phyloP scores from a whole-genome alignment of 305 asterid genomes.

The Plantago rigida region DNA sequence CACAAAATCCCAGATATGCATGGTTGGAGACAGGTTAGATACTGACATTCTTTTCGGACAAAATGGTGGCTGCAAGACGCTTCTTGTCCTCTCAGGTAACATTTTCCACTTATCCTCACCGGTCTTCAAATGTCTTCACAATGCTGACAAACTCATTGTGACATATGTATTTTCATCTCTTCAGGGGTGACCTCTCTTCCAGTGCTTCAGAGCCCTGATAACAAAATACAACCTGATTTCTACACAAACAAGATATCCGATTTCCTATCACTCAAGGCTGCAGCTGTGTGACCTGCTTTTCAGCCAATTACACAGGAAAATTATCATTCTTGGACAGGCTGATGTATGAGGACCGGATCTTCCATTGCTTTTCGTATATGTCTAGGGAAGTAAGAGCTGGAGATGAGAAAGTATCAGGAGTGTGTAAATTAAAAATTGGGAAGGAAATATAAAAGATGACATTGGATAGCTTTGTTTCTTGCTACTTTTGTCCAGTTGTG shows the following conservation, averaged over 20 bases:
- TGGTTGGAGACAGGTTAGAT: slow-evolving; percentile 54
- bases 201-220: slow-evolving; percentile 49
- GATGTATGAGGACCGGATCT: not conserved
- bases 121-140: not conserved
- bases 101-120: not conserved
- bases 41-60: slow-evolving; percentile 53
- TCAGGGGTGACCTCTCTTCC: slow-evolving; percentile 44
- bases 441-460: not conserved
- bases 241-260: slow-evolving; percentile 49
- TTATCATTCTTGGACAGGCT: slow-evolving; percentile 5
- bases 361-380: not conserved
- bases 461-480: not conserved
- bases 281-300: slow-evolving; percentile 29
- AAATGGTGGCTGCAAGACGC: slow-evolving; percentile 57
- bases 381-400: not conserved
- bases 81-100: slow-evolving; percentile 51
- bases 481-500: not conserved
- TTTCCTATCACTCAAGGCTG: slow-evolving; percentile 44
- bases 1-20: slow-evolving; percentile 49
- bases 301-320: not conserved
- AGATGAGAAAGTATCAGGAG: not conserved
- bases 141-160: not conserved
- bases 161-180: not conserved
- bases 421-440: not conserved
- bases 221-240: slow-evolving; percentile 45